Evolutionary conservation across 164 flowering plant genomes (phyloP), one percentile per base, ranked within the genome.

Genomic region (Houttuynia cordata): DNA sequence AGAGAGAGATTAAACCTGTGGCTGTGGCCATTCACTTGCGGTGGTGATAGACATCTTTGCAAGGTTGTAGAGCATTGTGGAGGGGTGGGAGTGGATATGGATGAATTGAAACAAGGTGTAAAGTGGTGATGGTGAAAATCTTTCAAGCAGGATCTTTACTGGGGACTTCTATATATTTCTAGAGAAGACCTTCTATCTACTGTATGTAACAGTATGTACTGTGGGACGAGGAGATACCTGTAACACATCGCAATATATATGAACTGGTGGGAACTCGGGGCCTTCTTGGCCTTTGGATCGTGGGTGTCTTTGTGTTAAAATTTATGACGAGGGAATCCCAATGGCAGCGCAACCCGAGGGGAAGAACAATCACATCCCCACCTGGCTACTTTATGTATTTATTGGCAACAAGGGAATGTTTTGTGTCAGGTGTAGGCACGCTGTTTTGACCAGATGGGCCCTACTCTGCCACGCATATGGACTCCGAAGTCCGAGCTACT

Each of bases 241-340:
- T 19, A 14, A 14, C 8, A 49, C 51, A 49, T n/a, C n/a, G n/a
- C 51, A 49, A 53, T 45, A 45, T 45, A 45, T 45, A n/a, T n/a
- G n/a, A n/a, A n/a, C n/a, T n/a, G n/a, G n/a, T 2, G 17, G n/a
- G n/a, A n/a, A n/a, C 17, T 17, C 17, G n/a, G 49, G 14, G 14
- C 14, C 17, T 12, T 45, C 49, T 12, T 12, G 17, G 49, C 3
- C 49, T 45, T 45, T 45, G 49, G 14, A 10, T 17, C 12, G 13
- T 1, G 49, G 49, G n/a, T n/a, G n/a, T n/a, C n/a, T 45, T 14
- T 8, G 9, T 12, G 49, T 45, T 45, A 45, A 45, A 3, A 45
- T 45, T 45, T 30, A 37, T 39, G 60, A 50, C 59, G 79, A 73
- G 79, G 76, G 83, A 77, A 77, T 50, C 79, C 83, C 86, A 79